Evolutionary conservation across 805 yeast species (phyloP), one percentile per base, ranked within the genome.

Genomic region (Lipomyces sp.): DNA sequence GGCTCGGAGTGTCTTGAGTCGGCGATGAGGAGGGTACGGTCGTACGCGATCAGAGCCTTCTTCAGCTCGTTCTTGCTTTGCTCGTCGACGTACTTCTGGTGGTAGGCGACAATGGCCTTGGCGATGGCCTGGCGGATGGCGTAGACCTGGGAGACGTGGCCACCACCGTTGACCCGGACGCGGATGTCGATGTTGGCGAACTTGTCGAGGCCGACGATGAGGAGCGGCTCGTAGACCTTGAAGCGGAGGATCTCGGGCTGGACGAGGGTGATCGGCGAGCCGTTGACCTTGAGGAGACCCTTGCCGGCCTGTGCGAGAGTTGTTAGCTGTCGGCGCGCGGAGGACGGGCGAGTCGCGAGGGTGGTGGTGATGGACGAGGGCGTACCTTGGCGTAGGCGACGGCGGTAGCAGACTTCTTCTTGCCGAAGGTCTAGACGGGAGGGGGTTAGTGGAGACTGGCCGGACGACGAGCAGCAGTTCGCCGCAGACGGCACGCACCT

Each of bases 1-100:
- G 98, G 98, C 83, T 93, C 98, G 85, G 90, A 84, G 85, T 95
- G 91, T 86, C 98, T 89, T 70, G 97, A 81, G 78, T 93, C 98
- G 70, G 98, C 98, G 77, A 93, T 93, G 80, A 93, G 85, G 76
- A 93, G 85, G 76, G 98, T 88, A 84, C 96, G 90, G 91, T 93
- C 98, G 84, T 90, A 95, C 71, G 95, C 73, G 65, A 91, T 82
- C 80, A 90, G 88, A 70, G 95, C 84, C 82, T 89, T 90, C 95
- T 93, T 93, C 76, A 93, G 84, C 81, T 91, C 98, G 81, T 91
- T 91, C 87, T 93, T 93, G 70, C 96, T 86, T 76, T 95, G 96
- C 83, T 93, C 98, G 73, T 93, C 98, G 72, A 93, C 97, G 80
- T 76, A 93, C 81, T 93, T 93, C 80, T 95, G 98, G 80, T 91